These are phyloP conservation scores for Metschnikowia lochheadii DNA, from an alignment of 805 yeast genomes.

Conservation along the genomic window DNA sequence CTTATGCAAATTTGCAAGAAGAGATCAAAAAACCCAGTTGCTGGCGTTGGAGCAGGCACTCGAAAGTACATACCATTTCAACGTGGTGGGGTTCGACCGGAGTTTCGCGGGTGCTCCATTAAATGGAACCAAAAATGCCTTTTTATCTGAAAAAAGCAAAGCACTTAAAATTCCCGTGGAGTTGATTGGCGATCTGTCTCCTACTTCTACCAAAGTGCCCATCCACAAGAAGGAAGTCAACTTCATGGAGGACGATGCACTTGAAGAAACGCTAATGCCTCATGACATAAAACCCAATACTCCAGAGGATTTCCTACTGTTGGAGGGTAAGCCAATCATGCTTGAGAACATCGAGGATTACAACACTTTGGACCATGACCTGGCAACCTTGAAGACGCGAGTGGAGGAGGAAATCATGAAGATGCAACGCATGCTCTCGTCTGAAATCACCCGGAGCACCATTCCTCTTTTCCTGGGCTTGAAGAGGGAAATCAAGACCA, in stretches of 20 bases:
- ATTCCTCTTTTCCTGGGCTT: constrained; percentile 15
- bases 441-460: constrained; percentile 26
- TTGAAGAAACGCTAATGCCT: constrained; percentile 16
- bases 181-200: constrained; percentile 35
- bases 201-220: constrained; percentile 25
- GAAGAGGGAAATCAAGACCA: constrained; percentile 22
- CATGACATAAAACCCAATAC: constrained; percentile 14
- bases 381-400: constrained; percentile 17
- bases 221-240: constrained; percentile 37
- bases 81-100: constrained; percentile 41
- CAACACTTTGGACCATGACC: constrained; percentile 15
- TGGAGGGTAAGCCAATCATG: constrained; percentile 22
- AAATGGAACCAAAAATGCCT: constrained; percentile 22
- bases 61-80: constrained; percentile 30
- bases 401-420: constrained; percentile 28
- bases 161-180: constrained; percentile 29
- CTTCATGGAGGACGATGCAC: constrained; percentile 23
- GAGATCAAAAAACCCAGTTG: constrained; percentile 29
- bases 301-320: constrained; percentile 12
- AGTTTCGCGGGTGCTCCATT: constrained; percentile 38
- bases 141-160: constrained; percentile 12
- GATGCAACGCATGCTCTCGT: constrained; percentile 21
- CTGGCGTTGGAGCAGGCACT: constrained; percentile 29
- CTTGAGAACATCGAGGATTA: constrained; percentile 29
- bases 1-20: constrained; percentile 35